Evolutionary conservation across 352 stramenopile genomes (phyloP).

Genomic region (Globisporangium polare): DNA sequence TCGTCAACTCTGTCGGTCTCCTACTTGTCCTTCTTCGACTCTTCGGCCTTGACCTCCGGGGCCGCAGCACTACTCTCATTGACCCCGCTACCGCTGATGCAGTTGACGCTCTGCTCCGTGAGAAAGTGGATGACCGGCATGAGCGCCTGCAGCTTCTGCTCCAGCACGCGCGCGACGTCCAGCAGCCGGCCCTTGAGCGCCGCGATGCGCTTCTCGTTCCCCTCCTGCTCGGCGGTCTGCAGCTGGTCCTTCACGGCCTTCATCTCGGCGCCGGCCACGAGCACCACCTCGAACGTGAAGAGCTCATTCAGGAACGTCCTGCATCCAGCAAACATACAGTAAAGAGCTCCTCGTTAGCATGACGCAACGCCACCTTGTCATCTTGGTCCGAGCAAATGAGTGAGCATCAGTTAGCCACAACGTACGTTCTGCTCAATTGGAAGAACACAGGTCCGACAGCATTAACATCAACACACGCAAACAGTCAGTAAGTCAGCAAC

Average conservation of each 20-base stretch:
- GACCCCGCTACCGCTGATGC: conserved; percentile 31
- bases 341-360: not conserved
- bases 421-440: conserved; percentile 32
- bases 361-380: not conserved
- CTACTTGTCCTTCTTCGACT: conserved; percentile 53
- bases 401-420: not conserved
- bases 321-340: conserved; percentile 1
- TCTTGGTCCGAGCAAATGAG: not conserved
- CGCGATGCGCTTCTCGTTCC: conserved; percentile 41
- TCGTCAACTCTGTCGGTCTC: not conserved
- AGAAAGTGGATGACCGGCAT: conserved; percentile 56
- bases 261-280: conserved; percentile 56
- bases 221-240: conserved; percentile 32
- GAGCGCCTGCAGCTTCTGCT: conserved; percentile 54
- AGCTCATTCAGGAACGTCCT: conserved; percentile 62
- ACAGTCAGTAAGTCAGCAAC: not conserved
- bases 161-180: conserved; percentile 47
- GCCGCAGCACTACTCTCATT: conserved; percentile 9
- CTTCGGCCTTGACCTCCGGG: not conserved
- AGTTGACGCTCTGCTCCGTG: conserved; percentile 46
- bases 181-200: conserved; percentile 53
- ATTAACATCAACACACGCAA: conserved; percentile 1
- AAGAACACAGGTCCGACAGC: not conserved
- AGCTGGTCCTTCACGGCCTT: conserved; percentile 60
- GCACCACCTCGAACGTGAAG: conserved; percentile 61